Evolutionary conservation across 208 protist genomes (phyloP).

Genomic region (Zelonia costaricensis): DNA sequence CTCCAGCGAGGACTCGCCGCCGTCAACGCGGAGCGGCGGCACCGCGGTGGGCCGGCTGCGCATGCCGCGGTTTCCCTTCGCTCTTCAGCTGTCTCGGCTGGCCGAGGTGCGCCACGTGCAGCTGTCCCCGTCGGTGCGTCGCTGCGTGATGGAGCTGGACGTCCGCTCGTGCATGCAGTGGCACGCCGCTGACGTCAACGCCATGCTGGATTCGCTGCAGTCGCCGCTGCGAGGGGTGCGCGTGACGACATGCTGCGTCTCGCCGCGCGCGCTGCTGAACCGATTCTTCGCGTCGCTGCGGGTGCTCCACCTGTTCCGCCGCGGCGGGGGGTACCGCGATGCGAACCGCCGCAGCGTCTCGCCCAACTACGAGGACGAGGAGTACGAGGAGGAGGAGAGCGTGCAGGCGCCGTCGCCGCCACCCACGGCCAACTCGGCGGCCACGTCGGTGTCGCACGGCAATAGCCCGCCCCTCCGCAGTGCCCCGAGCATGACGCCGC

Average conservation of each 20-base stretch:
- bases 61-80: conserved; percentile 15
- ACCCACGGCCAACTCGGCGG: neutral
- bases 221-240: conserved; percentile 21
- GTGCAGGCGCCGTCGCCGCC: neutral
- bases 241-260: conserved; percentile 4
- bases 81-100: conserved; percentile 14
- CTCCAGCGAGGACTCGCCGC: conserved; percentile 8
- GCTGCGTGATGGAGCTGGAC: conserved; percentile 17
- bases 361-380: conserved; percentile 18
- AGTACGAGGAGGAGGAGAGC: conserved; percentile 26
- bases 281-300: conserved; percentile 24
- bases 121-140: conserved; percentile 10
- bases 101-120: conserved; percentile 17
- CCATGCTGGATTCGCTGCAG: neutral
- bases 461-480: neutral
- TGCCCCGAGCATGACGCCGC: neutral
- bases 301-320: conserved; percentile 22
- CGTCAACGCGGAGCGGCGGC: neutral
- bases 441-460: neutral
- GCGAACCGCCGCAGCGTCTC: neutral
- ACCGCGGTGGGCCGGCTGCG: neutral
- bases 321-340: neutral
- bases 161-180: conserved; percentile 15
- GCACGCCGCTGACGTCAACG: conserved; percentile 10
- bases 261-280: conserved; percentile 6